Base-by-base conservation (phyloP, 768 basidiomycete genomes). In the Lactarius deliciosus region DNA sequence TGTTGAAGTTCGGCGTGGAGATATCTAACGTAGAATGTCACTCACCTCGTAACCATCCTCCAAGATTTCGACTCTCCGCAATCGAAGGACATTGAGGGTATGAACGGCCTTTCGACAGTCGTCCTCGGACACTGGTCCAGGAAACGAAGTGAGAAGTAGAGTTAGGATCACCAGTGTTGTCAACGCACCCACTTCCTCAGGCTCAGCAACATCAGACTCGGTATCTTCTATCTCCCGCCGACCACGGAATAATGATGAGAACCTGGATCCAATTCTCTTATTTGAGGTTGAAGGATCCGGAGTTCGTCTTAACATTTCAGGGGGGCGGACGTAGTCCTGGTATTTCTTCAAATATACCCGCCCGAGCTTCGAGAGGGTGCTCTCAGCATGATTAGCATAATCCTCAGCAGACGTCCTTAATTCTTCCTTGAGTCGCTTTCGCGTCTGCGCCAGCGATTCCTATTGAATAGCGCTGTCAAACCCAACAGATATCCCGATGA, bases 41-140 rank as follows among this genome's bases (percentile, higher is more conserved):
- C 82, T 69, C 68, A 89, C 94, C 70, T 85, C 90, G 72, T 90
- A 92, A 3, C 91, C 94, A 54, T 86, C 85, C 72, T 93, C 87
- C 40, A 96, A 76, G 43, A 88, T 91, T 76, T 94, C 96, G 9
- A 87, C 87, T 67, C 91, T 82, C 45, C 89, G 84, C 38, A 96
- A 80, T 45, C 95, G 81, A 45, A 96, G 81, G 0, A 95, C 95
- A 79, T 97, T 95, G n/a, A 94, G 78, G 88, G 92, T 91, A 75
- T 96, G 89, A 28, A 97, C 88, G 38, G 86, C 93, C 70, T 89
- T 91, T 32, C 94, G 82, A 73, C 96, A 97, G 65, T 96, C 94
- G 74, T 89, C 92, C 75, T 97, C 94, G 91, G 47, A 55, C 57
- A n/a, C 41, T 41, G 20, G 45, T 54, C 69, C 40, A 60, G 61